Base-by-base conservation (phyloP, 768 basidiomycete genomes). In the Sarcodon sp. region DNA sequence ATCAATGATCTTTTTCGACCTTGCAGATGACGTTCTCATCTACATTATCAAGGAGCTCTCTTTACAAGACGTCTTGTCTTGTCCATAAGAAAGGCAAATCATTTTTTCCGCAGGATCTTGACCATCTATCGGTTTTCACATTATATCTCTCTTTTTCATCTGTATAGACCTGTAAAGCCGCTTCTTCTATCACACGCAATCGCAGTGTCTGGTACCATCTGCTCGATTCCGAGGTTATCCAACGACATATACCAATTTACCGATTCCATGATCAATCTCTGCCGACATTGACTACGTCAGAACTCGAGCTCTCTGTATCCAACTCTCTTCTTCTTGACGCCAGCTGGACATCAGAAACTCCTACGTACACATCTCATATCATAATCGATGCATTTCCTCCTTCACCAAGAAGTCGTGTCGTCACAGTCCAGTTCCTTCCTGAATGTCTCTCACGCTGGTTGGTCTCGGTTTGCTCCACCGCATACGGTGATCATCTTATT, bases 131-230 rank as follows among this genome's bases (percentile, higher is more conserved):
- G 21, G 21, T 27, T 27, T 4, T 27, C 21, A 27, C 21, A 27
- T 27, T 43, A 45, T 48, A 43, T 18, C 44, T n/a, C 27, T 32
- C 35, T 33, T 16, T n/a, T 31, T 21, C 11, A 34, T 21, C 8
- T 41, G 36, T 44, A 1, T 44, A 82, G 79, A 71, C 75, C 12
- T 78, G 66, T 58, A 73, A 61, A 50, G 51, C 53, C 3, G 67
- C 79, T 32, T 50, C 55, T 27, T 57, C 64, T 3, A 55, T 72
- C 13, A 75, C 77, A 0, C 69, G 64, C n/a, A 56, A 68, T 0
- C 73, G 69, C 34, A 61, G 66, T 36, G 64, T 81, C 36, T 83
- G 80, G 80, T 59, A 63, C 6, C 46, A 62, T 7, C 64, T 76
- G 18, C 57, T 81, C 32, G 63, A 61, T 11, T 59, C 51, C 31